Percentiles rank a stretch among this genome's conserved stretches.
phyloP scores from a whole-genome alignment of 352 stramenopile genomes.

The Pythium graminicola region DNA sequence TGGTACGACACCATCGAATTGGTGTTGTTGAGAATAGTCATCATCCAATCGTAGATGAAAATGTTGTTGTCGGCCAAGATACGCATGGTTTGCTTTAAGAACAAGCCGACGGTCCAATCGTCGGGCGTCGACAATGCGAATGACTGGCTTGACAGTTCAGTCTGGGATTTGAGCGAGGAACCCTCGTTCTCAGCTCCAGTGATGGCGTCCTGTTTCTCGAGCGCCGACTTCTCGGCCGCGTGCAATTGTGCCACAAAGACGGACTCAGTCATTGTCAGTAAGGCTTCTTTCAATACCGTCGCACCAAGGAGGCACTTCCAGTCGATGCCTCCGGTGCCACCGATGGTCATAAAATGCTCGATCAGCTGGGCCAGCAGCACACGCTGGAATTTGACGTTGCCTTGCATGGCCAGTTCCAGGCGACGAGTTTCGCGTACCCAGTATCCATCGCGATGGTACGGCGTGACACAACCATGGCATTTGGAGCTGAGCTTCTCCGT shows the following conservation, averaged over 20 bases:
- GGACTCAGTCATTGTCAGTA: constrained; percentile 34
- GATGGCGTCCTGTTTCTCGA: constrained; percentile 22
- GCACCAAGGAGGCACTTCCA: constrained; percentile 61
- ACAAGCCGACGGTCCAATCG: constrained; percentile 32
- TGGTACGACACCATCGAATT: constrained; percentile 68
- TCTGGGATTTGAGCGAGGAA: constrained; percentile 22
- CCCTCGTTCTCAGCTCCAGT: not conserved
- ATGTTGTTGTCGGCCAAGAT: constrained; percentile 44
- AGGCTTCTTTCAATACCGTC: constrained; percentile 33
- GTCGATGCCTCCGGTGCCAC: constrained; percentile 35
- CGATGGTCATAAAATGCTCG: constrained; percentile 38
- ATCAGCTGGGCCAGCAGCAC: constrained; percentile 47
- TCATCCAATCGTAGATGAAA: constrained; percentile 53
- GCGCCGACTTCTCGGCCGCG: constrained; percentile 35
- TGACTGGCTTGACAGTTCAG: constrained; percentile 30
- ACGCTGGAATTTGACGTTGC: constrained; percentile 16
- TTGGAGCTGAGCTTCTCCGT: constrained; percentile 39
- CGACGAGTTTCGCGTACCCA: constrained; percentile 40
- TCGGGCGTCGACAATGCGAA: constrained; percentile 30
- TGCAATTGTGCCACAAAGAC: constrained; percentile 39
- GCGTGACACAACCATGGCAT: constrained; percentile 40
- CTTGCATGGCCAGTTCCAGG: constrained; percentile 9
- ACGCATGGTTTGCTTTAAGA: constrained; percentile 45
- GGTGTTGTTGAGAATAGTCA: constrained; percentile 50
- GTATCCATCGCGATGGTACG: constrained; percentile 37